Base-by-base conservation (phyloP, 2,329 filamentous ascomycete genomes). In the Talaromyces funiculosus region DNA sequence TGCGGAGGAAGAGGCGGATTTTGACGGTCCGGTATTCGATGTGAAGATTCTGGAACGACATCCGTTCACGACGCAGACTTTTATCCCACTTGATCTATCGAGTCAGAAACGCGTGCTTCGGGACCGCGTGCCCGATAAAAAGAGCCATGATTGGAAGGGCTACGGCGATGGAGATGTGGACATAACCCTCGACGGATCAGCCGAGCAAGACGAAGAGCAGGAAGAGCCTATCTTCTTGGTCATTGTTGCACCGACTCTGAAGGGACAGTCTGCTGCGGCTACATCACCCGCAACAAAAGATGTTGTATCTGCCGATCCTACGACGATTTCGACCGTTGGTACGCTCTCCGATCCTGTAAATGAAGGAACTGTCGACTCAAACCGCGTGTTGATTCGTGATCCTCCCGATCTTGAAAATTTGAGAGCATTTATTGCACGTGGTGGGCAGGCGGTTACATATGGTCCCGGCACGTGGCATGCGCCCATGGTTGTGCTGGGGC, bases 391-490 rank as follows among this genome's bases (percentile, higher is more conserved):
- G 0, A 77, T 82, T 61, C 77, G 62, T 67, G 56, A 81, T 71
- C 67, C 90, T 18, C 93, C 94, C 0, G 91, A 97, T 73, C 70
- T 96, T 42, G 72, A 73, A 22, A 81, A 83, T 8, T 68, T 96
- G 40, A 82, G 81, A 66, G 93, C 92, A 0, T 99, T 97, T 72
- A 77, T 95, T 59, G 92, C 90, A 1, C 84, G 82, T 54, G 87
- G 86, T 2, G 81, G 83, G 24, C 91, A 96, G 77, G 92, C 91
- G 10, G 90, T 99, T 14, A 97, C 92, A 2, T 99, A 97, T 73
- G 91, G 84, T 1, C 86, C 90, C 1, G 94, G 91, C 4, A 97
- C 92, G 58, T 99, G 88, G 93, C 94, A 99, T 79, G 92, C 93
- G 63, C 94, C 94, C 0, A 97, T 99, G 93, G 89, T 92, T 14